Base-by-base conservation (phyloP, 352 stramenopile species). In the Globisporangium nodosum region DNA sequence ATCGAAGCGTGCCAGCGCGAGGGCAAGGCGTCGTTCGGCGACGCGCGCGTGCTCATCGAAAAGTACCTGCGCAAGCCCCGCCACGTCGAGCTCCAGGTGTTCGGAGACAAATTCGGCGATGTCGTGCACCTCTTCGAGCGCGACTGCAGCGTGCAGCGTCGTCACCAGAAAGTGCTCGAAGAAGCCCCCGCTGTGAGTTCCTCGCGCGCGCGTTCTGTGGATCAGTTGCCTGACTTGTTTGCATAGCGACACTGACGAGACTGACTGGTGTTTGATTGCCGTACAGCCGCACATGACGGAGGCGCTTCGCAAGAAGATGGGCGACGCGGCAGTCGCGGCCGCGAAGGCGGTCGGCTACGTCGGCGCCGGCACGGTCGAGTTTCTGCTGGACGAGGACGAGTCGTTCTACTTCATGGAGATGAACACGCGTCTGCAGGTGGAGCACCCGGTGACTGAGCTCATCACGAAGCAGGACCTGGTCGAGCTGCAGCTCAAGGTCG, bases 321-420 rank as follows among this genome's bases (percentile, higher is more conserved):
- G 88, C 7, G 77, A 93, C 56, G 89, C 87, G 51, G 92, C 92
- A 16, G 88, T 97, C 3, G 78, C 81, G 16, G 88, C 91, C 31
- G 89, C 89, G 15, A 88, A 96, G 63, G 88, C 90, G 35, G 88
- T 97, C 20, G 89, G 87, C 40, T 98, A 98, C 66, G 87, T 94
- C 56, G 90, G 90, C 20, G 92, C 92, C 35, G 92, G 92, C 45
- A 98, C 92, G 12, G 92, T 98, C 37, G 92, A 98, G 72, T 98
- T 98, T 64, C 75, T 98, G 24, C 60, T 96, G 48, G 92, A 98
- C 67, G 76, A 92, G 40, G 78, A 92, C 61, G 83, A 94, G 57
- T 87, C 79, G 27, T 98, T 98, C 61, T 98, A 97, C 65, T 98
- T 98, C 59, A 96, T 98, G 86, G 93, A 98, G 66, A 98, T 98